A percentile compares a stretch with the other conserved stretches of the same genome.
phyloP scores from a whole-genome alignment of 2,329 filamentous ascomycete species.

The Lojkania enalia region DNA sequence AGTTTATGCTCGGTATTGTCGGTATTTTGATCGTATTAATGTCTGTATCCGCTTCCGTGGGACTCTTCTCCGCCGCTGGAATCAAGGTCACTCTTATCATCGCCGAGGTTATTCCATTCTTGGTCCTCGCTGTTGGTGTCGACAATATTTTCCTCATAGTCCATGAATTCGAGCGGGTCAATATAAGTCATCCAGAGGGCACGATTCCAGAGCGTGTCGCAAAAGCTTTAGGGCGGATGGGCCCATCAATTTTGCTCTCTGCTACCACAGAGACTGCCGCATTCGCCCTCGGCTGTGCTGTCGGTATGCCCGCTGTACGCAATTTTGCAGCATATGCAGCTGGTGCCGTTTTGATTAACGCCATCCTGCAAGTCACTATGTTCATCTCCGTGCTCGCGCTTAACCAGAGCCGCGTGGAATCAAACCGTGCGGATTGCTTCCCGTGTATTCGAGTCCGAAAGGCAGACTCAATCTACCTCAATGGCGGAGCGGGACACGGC shows the following conservation, averaged over 20 bases:
- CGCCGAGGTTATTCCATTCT: conserved; percentile 96
- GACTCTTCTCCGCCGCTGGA: conserved; percentile 87
- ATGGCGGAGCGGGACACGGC: conserved; percentile 66
- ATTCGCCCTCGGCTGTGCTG: conserved; percentile 88
- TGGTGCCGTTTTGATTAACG: conserved; percentile 95
- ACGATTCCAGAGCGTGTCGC: conserved; percentile 84
- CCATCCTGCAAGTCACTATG: conserved; percentile 94
- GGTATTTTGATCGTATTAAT: conserved; percentile 96
- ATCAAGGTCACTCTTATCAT: conserved; percentile 97
- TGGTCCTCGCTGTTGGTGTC: conserved; percentile 93
- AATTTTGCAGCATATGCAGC: conserved; percentile 98
- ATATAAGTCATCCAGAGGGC: conserved; percentile 86
- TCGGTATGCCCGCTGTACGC: conserved; percentile 95
- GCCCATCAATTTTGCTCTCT: conserved; percentile 92
- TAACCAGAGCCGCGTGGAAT: conserved; percentile 89
- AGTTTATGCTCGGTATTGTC: conserved; percentile 91
- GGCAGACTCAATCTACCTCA: conserved; percentile 69
- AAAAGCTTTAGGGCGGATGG: conserved; percentile 90
- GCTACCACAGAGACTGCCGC: conserved; percentile 93
- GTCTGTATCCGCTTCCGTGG: conserved; percentile 95
- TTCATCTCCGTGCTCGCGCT: conserved; percentile 89
- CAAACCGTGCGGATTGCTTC: conserved; percentile 85
- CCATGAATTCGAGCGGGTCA: conserved; percentile 95
- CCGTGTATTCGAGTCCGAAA: conserved; percentile 83
- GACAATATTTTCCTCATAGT: conserved; percentile 99